Evolutionary conservation across 1,284 basidiomycete genomes (phyloP).

Genomic region (Apiotrichum mycotoxinovorans): DNA sequence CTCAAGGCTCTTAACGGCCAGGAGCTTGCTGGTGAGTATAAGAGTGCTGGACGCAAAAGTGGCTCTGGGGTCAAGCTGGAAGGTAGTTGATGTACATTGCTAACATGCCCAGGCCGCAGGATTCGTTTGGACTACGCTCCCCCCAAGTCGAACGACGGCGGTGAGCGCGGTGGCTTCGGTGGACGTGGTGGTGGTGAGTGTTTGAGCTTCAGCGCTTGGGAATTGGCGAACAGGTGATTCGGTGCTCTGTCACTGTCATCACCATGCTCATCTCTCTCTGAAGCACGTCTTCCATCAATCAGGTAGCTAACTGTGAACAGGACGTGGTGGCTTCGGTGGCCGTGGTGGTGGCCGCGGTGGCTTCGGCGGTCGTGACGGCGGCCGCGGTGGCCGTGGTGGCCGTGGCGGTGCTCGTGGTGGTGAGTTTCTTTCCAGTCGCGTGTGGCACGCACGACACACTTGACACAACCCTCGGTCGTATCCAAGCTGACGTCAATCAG

Average conservation of each 20-base stretch:
- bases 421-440: slow-evolving; percentile 56
- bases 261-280: too few species aligned
- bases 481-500: too few species aligned
- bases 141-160: slow-evolving; percentile 15
- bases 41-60: slow-evolving; percentile 89
- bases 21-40: slow-evolving; percentile 74
- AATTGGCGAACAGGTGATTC: too few species aligned
- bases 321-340: slow-evolving; percentile 51
- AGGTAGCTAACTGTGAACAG: too few species aligned
- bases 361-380: slow-evolving; percentile 44
- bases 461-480: too few species aligned
- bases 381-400: slow-evolving; percentile 19
- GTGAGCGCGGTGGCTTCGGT: slow-evolving; percentile 41
- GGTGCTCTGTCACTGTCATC: too few species aligned
- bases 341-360: slow-evolving; percentile 51
- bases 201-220: too few species aligned
- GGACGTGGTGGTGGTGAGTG: slow-evolving; percentile 2
- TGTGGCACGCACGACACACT: too few species aligned
- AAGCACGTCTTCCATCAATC: too few species aligned
- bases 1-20: slow-evolving; percentile 64
- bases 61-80: too few species aligned
- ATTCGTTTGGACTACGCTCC: not conserved
- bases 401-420: slow-evolving; percentile 52
- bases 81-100: too few species aligned
- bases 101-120: too few species aligned